Base-by-base conservation (phyloP, 257 asterid species). In the Linderniella brevidens region DNA sequence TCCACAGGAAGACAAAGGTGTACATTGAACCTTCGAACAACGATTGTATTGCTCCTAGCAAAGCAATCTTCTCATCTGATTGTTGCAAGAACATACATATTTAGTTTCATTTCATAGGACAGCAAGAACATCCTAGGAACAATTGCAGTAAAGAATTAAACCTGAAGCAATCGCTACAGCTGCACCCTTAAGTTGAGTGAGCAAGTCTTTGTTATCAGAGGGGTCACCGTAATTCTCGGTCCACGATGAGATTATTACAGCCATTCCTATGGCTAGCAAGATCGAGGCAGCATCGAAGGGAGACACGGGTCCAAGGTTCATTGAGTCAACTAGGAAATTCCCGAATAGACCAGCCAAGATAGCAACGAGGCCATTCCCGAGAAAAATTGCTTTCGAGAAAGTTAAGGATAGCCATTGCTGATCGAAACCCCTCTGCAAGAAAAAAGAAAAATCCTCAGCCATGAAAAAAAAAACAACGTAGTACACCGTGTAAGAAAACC, bases 21-120 rank as follows among this genome's bases (percentile, higher is more conserved):
- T 86, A 86, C 97, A 86, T 86, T 4, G 97, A 86, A 53, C 97
- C 97, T 75, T 82, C 97, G 64, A 86, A 86, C 46, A 86, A 63
- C 41, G 97, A 86, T 53, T 86, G 97, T 71, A 86, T 86, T 14
- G 97, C 97, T 59, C 97, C 94, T 58, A 86, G 75, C 68, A 86
- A 66, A 38, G 93, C 93, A 54, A 86, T 86, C 84, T 70, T 86
- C 78, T 86, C 94, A 69, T 86, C 97, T 82, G 86, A 53, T 58
- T 40, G 45, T 50, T 17, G 11, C 8, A 37, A 11, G 11, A 37
- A 37, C 8, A 6, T 6, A 37, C 8, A 37, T 11, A 37, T 37
- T 37, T n/a, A n/a, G n/a, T 11, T 11, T 6, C 8, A 6, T 37
- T 11, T 11, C 40, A 6, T 37, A 37, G 15, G 15, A 13, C 1